Evolutionary conservation across 129 eudicot genomes (phyloP).

Genomic region (Heracleum sosnowskyi): DNA sequence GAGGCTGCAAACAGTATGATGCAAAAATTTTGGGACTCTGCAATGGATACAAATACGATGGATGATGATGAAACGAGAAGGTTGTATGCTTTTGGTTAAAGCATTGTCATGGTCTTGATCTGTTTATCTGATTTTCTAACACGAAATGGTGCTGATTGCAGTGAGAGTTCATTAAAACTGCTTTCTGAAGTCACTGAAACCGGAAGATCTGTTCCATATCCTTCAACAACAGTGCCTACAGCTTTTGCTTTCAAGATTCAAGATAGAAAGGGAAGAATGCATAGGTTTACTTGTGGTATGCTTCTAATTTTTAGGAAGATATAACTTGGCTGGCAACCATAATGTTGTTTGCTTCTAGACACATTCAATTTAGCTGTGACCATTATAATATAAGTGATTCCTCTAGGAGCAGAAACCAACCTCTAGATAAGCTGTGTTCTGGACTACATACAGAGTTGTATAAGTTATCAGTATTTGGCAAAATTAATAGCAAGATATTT

Average conservation of each 20-base stretch:
- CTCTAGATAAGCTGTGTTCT: not conserved
- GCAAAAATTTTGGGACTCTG: conserved; percentile 99
- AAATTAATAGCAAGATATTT: not conserved
- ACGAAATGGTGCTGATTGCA: conserved; percentile 23
- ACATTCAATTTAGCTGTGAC: conserved; percentile 2
- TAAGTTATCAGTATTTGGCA: not conserved
- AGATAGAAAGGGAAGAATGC: conserved; percentile 81
- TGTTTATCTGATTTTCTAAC: conserved; percentile 13
- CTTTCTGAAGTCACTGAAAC: conserved; percentile 67
- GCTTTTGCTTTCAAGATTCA: conserved; percentile 76
- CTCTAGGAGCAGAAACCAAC: not conserved
- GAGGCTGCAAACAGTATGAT: conserved; percentile 80
- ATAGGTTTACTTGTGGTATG: conserved; percentile 81
- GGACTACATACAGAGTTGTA: not conserved
- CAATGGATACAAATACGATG: conserved; percentile 61
- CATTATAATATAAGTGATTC: not conserved
- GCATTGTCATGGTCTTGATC: not conserved
- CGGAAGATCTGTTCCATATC: conserved; percentile 46
- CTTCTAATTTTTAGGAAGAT: not conserved
- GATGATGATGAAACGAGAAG: conserved; percentile 80
- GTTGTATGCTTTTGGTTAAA: conserved; percentile 25
- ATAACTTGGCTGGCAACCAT: not conserved
- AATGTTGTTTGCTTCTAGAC: not conserved
- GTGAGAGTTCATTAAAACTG: conserved; percentile 71
- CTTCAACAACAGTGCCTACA: conserved; percentile 46